Base-by-base conservation (phyloP, 495 filamentous ascomycete species). In the Haplographium delicatum region DNA sequence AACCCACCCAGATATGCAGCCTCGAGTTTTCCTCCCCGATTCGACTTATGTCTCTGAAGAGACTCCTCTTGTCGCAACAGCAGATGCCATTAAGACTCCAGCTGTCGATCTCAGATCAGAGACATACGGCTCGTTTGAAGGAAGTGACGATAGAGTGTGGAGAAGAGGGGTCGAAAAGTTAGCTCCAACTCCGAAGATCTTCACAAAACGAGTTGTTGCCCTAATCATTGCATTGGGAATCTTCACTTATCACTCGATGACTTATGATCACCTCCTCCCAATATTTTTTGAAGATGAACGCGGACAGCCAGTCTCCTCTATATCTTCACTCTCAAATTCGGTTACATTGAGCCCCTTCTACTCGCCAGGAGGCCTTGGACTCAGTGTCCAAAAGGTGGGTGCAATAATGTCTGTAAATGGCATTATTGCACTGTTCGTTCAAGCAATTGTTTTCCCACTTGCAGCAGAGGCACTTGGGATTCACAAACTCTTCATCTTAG, bases 211-310 rank as follows among this genome's bases (percentile, higher is more conserved):
- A 44, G 84, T 97, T 42, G 63, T 94, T 46, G 69, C 88, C 28
- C 84, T 86, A 50, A 95, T 98, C 52, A 66, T 90, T 35, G 87
- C 82, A 41, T 89, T 93, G 56, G 94, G 91, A 25, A 88, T 98
- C 57, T 79, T 98, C 26, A 94, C 94, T 47, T 96, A 95, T 64
- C 70, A 75, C 68, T 93, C 88, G 49, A 95, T 98, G 63, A 88
- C 88, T 0, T 95, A 93, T 54, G 93, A 98, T 68, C 88, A 95
- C 62, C 71, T 97, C 8, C 82, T 97, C 57, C 94, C 93, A 0
- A 86, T 97, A 4, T 89, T 97, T 54, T 75, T 98, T 47, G 60
- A 59, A 33, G 60, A 62, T 24, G 47, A 50, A 2, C 44, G 50
- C 2, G 24, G 43, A 8, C 40, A 35, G 18, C 33, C 45, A 23